phyloP scores from a whole-genome alignment of 2,329 filamentous ascomycete species.

The Colletotrichum theobromicola region DNA sequence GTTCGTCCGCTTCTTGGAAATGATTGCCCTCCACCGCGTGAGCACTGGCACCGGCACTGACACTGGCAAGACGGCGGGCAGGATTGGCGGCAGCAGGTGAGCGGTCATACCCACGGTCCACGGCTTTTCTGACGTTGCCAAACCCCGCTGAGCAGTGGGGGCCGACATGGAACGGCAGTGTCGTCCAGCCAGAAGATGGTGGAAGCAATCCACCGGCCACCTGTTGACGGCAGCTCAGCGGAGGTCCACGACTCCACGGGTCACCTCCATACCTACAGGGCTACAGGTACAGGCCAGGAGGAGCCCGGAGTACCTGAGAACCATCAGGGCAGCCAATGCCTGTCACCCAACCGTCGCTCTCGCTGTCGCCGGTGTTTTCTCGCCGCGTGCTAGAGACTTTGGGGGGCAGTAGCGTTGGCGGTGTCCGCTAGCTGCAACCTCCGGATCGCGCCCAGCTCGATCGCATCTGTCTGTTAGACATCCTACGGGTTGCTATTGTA shows the following conservation, averaged over 20 bases:
- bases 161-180: background rate
- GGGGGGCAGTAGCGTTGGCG: background rate
- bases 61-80: too few relatives aligned
- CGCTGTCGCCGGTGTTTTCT: background rate
- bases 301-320: background rate
- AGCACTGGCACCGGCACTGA: background rate
- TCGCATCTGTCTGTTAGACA: background rate
- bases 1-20: background rate
- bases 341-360: background rate
- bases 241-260: slow-evolving; percentile 8
- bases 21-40: background rate
- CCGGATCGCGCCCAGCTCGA: background rate
- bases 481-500: background rate
- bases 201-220: slow-evolving; percentile 7
- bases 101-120: background rate
- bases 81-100: background rate
- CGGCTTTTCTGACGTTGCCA: slow-evolving; percentile 3
- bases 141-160: background rate
- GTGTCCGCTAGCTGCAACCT: background rate
- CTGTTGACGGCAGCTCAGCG: slow-evolving; percentile 6
- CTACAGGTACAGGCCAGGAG: background rate
- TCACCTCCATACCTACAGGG: background rate
- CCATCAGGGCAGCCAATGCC: background rate
- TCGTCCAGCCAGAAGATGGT: background rate
- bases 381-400: background rate